phyloP scores from a whole-genome alignment of 495 filamentous ascomycete species.

The Trichoderma virens region DNA sequence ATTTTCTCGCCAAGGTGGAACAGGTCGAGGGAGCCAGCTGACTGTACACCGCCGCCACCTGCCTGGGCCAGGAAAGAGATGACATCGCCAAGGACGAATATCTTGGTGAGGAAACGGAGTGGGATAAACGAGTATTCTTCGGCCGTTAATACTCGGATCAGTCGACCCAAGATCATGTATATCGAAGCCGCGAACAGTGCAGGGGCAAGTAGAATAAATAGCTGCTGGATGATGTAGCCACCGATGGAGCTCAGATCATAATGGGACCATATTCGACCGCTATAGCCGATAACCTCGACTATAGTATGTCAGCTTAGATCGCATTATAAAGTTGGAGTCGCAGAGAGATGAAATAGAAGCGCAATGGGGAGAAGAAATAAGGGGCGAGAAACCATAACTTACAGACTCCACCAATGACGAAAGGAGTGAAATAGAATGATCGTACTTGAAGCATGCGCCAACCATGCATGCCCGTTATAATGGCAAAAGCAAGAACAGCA shows the following conservation, averaged over 20 bases:
- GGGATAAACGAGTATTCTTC: conserved; percentile 31
- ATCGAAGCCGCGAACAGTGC: conserved; percentile 42
- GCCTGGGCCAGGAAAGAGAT: conserved; percentile 32
- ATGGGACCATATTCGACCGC: conserved; percentile 10
- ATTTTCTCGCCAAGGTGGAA: conserved; percentile 34
- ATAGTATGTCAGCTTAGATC: not conserved
- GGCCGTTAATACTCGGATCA: conserved; percentile 33
- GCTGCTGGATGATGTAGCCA: conserved; percentile 15
- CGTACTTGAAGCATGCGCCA: no score
- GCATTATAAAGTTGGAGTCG: not conserved
- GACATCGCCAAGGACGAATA: conserved; percentile 37
- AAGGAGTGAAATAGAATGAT: no score
- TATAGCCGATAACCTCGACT: conserved; percentile 13
- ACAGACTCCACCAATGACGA: no score
- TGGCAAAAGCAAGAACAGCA: no score
- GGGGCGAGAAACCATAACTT: no score
- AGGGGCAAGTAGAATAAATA: conserved; percentile 34
- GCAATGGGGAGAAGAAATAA: no score
- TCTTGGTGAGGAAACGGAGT: conserved; percentile 39
- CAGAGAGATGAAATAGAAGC: not conserved
- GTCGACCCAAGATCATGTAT: conserved; percentile 48
- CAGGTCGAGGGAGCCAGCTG: conserved; percentile 20
- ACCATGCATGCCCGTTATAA: no score
- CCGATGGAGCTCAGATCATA: not conserved
- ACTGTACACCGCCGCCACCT: conserved; percentile 30